Base-by-base conservation (phyloP, 1,139 yeast genomes). In the Hansenula lynferdii region DNA sequence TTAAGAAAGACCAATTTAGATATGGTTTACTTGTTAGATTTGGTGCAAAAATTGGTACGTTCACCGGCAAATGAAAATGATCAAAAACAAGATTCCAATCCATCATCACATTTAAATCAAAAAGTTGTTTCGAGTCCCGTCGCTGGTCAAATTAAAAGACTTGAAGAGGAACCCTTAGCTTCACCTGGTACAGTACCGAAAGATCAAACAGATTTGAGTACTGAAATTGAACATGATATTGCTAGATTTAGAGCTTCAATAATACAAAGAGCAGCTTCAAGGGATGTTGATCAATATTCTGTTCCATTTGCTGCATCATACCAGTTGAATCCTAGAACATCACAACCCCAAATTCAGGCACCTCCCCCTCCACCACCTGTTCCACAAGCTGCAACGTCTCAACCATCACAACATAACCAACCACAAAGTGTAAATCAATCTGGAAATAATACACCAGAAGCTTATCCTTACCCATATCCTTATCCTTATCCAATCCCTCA, bases 1-100 rank as follows among this genome's bases (percentile, higher is more conserved):
- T 50, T 74, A 40, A 64, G 69, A 31, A 62, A 64, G 36, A 65
- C 70, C n/a, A 74, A 72, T 46, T 49, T 64, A 37, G 83, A 77
- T 48, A 62, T 75, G 56, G 67, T 77, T 2, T 65, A 66, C 25
- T 42, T 77, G 6, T 51, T 77, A 28, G 83, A 77, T 34, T 53
- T 71, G 35, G 49, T 76, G 34, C 74, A 70, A 38, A 68, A 58
- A 37, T 49, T 48, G 14, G 45, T 50, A 6, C 44, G 38, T 10
- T 35, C 48, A 0, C 31, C 37, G 6, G 21, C 26, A 8, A 12
- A 28, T 16, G 21, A 36, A 28, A 19, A 28, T 34, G 42, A 41
- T 22, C 24, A 38, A 18, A 12, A 10, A 21, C n/a, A 18, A 31
- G 29, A 43, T 20, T 32, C 38, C 52, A 42, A 29, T 44, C 42